phyloP scores from a whole-genome alignment of 2,329 filamentous ascomycete genomes.

The Penicillium expansum region DNA sequence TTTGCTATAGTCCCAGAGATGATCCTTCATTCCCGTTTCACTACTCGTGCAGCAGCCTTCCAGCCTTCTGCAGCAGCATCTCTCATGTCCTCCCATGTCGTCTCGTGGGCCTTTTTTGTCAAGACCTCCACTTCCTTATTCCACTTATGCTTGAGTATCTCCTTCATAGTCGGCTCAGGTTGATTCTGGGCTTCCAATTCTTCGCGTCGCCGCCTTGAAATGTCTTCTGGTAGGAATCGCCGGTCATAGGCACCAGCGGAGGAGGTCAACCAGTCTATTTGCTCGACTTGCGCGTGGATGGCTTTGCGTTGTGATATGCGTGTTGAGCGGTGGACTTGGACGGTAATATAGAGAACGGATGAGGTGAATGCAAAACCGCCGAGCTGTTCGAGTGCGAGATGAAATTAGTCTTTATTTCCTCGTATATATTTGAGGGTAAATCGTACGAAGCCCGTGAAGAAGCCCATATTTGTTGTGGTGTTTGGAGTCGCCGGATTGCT shows the following conservation, averaged over 20 bases:
- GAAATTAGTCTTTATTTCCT: constrained; percentile 7
- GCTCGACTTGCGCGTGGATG: constrained; percentile 45
- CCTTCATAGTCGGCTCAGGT: constrained; percentile 53
- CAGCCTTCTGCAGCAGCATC: constrained; percentile 48
- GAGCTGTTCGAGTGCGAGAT: constrained; percentile 50
- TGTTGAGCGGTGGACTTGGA: constrained; percentile 67
- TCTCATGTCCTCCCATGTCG: constrained; percentile 63
- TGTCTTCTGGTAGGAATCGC: constrained; percentile 20
- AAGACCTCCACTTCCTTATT: constrained; percentile 69
- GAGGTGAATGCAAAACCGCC: constrained; percentile 74
- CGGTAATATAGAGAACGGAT: constrained; percentile 67
- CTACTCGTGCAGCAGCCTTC: constrained; percentile 44
- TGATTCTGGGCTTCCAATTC: constrained; percentile 4
- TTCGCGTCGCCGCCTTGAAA: constrained; percentile 9
- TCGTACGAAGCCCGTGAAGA: constrained; percentile 70
- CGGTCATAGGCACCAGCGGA: constrained; percentile 38
- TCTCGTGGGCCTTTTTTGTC: constrained; percentile 64
- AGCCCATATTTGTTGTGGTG: constrained; percentile 57
- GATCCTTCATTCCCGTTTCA: constrained; percentile 33
- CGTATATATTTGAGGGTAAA: constrained; percentile 13
- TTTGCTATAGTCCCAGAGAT: background rate
- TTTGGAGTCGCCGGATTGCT: background rate
- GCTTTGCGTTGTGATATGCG: constrained; percentile 50
- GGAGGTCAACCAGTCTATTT: constrained; percentile 42
- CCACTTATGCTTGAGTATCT: constrained; percentile 73